Evolutionary conservation across 768 basidiomycete genomes (phyloP), one percentile per base, ranked within the genome.

Genomic region (Naganishia antarctica): DNA sequence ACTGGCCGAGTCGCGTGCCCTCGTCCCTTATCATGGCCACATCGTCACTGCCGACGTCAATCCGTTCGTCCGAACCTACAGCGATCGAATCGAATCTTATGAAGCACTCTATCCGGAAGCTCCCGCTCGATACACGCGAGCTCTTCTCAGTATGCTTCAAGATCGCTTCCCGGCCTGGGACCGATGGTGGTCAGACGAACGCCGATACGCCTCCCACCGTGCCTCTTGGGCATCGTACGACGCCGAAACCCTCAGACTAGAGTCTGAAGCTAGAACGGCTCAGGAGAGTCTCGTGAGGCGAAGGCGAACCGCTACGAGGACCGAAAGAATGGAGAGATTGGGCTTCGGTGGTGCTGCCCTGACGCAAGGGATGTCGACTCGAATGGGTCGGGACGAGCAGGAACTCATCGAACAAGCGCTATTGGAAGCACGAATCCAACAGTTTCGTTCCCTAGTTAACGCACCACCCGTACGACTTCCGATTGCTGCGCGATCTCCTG

Each of bases 131-230:
- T 57, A 57, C 53, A 57, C 53, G 2, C 53, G 53, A 16, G 53
- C 53, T 3, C 34, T 57, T 1, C 32, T 57, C 34, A 3, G n/a
- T 21, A 57, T 57, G 53, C 31, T 57, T 21, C 34, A 26, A 21
- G 53, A 57, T 21, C 53, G 53, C 6, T 57, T 57, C 37, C 53
- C 53, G 4, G 53, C 53, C 0, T 57, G 53, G 53, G 53, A 57
- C 34, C 32, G 53, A 15, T 57, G 53, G 53, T 57, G 34, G 34
- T n/a, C 53, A 2, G 53, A 57, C 34, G 53, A 57, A 40, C 32
- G 53, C 13, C 53, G 37, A 3, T 57, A 23, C 53, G 53, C 53
- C 23, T 37, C 23, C 21, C 53, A 26, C 25, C 32, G 53, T 8
- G 21, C 18, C 4, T 8, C 23, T 21, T 57, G 53, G 53, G 53